phyloP scores from a whole-genome alignment of 2,329 filamentous ascomycete genomes.

The Albophoma yamanashiensis region DNA sequence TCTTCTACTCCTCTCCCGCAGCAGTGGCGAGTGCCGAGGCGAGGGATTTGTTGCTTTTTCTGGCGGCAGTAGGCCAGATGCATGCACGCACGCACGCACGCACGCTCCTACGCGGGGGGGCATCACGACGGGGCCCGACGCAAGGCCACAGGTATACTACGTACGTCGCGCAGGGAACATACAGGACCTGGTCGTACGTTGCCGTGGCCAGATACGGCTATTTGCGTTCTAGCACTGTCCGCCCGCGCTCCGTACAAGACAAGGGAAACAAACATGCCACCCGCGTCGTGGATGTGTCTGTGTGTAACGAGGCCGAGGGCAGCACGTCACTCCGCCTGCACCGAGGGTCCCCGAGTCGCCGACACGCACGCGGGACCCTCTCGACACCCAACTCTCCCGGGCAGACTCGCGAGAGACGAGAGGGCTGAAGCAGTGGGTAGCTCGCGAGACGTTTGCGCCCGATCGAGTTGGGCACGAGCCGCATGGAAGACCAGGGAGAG shows the following conservation, averaged over 20 bases:
- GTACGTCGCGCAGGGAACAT: too few species aligned
- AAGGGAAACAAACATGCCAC: neutral
- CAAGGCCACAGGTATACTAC: neutral
- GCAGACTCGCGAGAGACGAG: neutral
- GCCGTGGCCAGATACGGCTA: neutral
- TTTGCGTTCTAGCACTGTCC: neutral
- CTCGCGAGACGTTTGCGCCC: too few species aligned
- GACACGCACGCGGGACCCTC: neutral
- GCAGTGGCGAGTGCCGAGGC: neutral
- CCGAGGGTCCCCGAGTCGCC: neutral
- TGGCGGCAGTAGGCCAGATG: neutral
- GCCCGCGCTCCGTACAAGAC: neutral
- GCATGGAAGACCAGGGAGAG: neutral
- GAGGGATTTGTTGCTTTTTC: neutral
- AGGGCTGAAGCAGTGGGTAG: too few species aligned
- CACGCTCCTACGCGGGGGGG: neutral
- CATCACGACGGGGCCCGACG: neutral
- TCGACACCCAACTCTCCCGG: neutral
- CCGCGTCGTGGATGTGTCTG: neutral
- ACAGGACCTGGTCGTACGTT: neutral
- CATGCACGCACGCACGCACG: neutral
- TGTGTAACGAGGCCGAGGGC: neutral
- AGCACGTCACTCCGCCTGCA: neutral
- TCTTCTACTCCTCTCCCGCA: neutral
- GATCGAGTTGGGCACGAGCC: neutral